phyloP scores from a whole-genome alignment of 345 rosid genomes.

The Tarenaya hassleriana region DNA sequence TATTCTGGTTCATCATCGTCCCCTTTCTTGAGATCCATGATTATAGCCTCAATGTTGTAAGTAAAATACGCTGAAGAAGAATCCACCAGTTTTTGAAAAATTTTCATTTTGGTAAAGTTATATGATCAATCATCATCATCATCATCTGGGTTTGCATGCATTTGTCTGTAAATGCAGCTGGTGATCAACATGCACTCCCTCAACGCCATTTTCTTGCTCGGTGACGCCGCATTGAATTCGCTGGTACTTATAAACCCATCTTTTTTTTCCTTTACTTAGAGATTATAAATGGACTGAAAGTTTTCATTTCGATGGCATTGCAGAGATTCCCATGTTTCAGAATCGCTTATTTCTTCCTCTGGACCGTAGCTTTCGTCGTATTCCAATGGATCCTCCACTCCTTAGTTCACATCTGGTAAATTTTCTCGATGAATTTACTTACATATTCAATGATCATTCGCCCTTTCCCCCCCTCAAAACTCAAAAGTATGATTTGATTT shows the following conservation, averaged over 20 bases:
- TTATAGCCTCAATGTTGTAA: constrained; percentile 63
- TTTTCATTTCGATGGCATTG: constrained; percentile 4
- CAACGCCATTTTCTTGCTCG: constrained; percentile 70
- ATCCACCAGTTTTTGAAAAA: not conserved
- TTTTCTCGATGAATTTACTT: too few relatives aligned
- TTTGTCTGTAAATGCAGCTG: constrained; percentile 39
- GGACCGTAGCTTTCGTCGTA: constrained; percentile 77
- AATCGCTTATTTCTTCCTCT: constrained; percentile 75
- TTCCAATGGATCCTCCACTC: constrained; percentile 91
- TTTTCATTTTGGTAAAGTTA: not conserved
- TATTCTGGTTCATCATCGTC: constrained; percentile 88
- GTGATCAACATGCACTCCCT: constrained; percentile 74
- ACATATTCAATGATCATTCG: too few relatives aligned
- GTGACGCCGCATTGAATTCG: constrained; percentile 73
- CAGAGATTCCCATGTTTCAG: constrained; percentile 89
- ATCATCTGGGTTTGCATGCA: too few relatives aligned
- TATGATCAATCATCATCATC: too few relatives aligned
- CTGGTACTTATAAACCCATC: too few relatives aligned
- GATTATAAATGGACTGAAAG: too few relatives aligned
- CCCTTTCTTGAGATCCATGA: constrained; percentile 82
- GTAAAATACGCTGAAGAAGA: constrained; percentile 21
- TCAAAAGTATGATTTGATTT: too few relatives aligned
- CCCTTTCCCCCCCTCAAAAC: too few relatives aligned
- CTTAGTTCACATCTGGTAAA: constrained; percentile 62
- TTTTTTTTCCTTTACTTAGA: too few relatives aligned